Conservation (phyloP, 2,329 filamentous ascomycete species). For the Talaromyces pinophilus region DNA sequence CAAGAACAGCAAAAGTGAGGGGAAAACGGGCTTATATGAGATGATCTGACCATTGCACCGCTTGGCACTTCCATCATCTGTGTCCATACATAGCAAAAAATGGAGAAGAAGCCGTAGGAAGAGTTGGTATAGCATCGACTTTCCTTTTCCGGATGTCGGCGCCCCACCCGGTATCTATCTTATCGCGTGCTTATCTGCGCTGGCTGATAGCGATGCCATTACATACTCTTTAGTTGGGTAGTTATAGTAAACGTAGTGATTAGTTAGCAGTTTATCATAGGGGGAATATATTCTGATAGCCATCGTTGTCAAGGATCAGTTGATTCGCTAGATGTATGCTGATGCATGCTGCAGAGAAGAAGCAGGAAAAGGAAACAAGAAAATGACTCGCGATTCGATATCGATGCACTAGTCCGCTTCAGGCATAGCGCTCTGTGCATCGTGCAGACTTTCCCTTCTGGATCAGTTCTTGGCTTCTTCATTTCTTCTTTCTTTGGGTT, state of each 20-base stretch:
- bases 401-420: neutral
- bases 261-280: neutral
- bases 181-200: slow-evolving; percentile 10
- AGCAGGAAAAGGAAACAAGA: neutral
- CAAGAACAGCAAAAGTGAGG: neutral
- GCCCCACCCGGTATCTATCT: slow-evolving; percentile 8
- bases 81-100: neutral
- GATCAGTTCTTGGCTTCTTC: slow-evolving; percentile 14
- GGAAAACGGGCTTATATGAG: neutral
- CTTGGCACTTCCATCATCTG: neutral
- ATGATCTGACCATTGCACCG: neutral
- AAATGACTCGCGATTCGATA: neutral
- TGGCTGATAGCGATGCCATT: neutral
- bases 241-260: neutral
- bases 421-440: slow-evolving; percentile 21
- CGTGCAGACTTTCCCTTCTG: slow-evolving; percentile 45
- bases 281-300: neutral
- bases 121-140: slow-evolving; percentile 20
- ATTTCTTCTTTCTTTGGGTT: neutral
- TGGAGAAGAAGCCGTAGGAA: neutral
- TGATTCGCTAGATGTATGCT: neutral
- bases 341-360: neutral
- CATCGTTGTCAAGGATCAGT: neutral
- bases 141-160: slow-evolving; percentile 20
- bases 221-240: neutral